Evolutionary conservation across 768 basidiomycete species (phyloP).

Genomic region (Pleurotus cornucopiae): DNA sequence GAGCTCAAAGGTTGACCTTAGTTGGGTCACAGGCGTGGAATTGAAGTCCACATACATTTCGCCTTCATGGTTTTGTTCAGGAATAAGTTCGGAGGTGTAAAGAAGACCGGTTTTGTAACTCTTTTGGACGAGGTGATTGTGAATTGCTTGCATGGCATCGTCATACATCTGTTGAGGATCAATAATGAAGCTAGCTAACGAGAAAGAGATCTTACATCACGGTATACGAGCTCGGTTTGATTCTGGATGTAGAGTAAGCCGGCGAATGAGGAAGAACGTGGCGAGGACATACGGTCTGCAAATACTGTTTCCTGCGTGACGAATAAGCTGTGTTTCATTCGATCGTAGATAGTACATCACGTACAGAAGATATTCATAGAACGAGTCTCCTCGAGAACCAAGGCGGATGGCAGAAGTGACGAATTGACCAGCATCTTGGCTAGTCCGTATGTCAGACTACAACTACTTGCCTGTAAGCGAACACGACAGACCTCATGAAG

Average conservation of each 20-base stretch:
- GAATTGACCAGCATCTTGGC: slow-evolving; percentile 37
- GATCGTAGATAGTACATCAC: slow-evolving; percentile 12
- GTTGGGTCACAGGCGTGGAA: not conserved
- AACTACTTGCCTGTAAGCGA: not conserved
- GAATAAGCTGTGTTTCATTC: not conserved
- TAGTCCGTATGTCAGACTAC: slow-evolving; percentile 13
- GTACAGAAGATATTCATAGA: slow-evolving; percentile 87
- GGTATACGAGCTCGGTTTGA: slow-evolving; percentile 71
- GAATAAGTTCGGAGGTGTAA: slow-evolving; percentile 81
- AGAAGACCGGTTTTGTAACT: slow-evolving; percentile 55
- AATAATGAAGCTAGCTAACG: not conserved
- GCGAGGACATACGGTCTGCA: slow-evolving; percentile 61
- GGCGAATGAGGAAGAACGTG: not conserved
- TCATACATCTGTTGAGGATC: slow-evolving; percentile 73
- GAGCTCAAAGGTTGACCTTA: slow-evolving; percentile 32
- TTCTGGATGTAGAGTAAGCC: slow-evolving; percentile 37
- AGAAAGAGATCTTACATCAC: slow-evolving; percentile 43
- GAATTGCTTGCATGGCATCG: slow-evolving; percentile 78
- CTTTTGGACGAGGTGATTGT: slow-evolving; percentile 65
- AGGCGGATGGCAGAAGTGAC: slow-evolving; percentile 75
- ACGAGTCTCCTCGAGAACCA: slow-evolving; percentile 90
- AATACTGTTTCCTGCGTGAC: slow-evolving; percentile 61
- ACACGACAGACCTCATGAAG: slow-evolving; percentile 61
- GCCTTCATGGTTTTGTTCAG: slow-evolving; percentile 39
- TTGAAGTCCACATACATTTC: slow-evolving; percentile 26